phyloP scores from a whole-genome alignment of 2,329 filamentous ascomycete species.

The Fusarium mexicanum region DNA sequence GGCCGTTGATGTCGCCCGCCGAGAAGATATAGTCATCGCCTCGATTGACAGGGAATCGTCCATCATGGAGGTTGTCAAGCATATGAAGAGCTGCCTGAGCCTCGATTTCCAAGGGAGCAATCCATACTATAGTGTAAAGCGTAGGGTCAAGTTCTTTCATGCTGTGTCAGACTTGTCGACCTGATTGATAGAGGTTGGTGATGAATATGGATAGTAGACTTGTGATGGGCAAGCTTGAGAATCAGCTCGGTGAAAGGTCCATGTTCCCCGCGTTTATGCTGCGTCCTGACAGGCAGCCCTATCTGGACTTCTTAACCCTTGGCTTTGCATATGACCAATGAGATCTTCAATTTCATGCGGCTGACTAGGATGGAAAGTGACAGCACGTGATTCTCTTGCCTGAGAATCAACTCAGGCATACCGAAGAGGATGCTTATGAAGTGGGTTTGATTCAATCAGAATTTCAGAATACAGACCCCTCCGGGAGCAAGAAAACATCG shows the following conservation, averaged over 20 bases:
- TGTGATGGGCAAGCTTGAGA: neutral
- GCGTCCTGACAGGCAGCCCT: too few species aligned
- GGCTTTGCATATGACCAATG: neutral
- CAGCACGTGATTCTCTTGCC: too few species aligned
- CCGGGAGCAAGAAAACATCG: too few species aligned
- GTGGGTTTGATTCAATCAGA: too few species aligned
- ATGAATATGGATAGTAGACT: rapidly evolving
- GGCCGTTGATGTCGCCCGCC: slow-evolving; percentile 49
- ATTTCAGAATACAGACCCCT: too few species aligned
- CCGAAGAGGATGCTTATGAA: too few species aligned
- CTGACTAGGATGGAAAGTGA: neutral
- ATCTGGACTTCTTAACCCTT: neutral
- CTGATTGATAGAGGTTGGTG: neutral
- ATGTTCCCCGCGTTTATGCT: neutral
- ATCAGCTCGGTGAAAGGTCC: rapidly evolving
- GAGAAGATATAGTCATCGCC: slow-evolving; percentile 51
- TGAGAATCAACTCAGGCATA: too few species aligned
- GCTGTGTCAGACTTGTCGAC: rapidly evolving
- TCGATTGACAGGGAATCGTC: slow-evolving; percentile 43
- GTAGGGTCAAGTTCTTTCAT: slow-evolving; percentile 22
- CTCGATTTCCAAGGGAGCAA: slow-evolving; percentile 52
- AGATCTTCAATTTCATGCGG: neutral
- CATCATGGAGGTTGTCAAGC: slow-evolving; percentile 47
- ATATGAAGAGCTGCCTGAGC: slow-evolving; percentile 47
- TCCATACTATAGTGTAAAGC: slow-evolving; percentile 49